These are phyloP conservation scores for Lasiosphaeria hispida DNA, from an alignment of 495 filamentous ascomycete genomes.

Conservation along the genomic window DNA sequence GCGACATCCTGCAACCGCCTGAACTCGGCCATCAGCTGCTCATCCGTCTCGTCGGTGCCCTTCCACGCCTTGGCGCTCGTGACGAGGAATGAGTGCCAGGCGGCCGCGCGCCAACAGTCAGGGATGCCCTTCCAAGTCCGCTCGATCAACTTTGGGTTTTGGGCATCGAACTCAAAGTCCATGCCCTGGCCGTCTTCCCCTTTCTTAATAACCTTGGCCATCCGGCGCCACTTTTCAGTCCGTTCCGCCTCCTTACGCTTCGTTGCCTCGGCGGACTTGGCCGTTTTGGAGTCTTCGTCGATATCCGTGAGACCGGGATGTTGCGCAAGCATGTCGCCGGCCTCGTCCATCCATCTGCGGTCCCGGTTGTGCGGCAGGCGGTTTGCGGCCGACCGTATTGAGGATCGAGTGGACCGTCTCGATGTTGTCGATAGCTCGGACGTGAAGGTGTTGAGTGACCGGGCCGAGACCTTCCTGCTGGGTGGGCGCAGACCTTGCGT, in stretches of 20 bases:
- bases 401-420: constrained; percentile 54
- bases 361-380: constrained; percentile 73
- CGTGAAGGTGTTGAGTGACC: constrained; percentile 50
- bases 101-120: constrained; percentile 88
- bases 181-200: constrained; percentile 66
- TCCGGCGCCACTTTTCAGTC: constrained; percentile 95
- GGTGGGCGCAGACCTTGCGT: constrained; percentile 35
- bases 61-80: constrained; percentile 67
- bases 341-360: constrained; percentile 75
- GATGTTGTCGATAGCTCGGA: constrained; percentile 52
- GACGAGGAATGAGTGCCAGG: constrained; percentile 94
- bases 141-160: constrained; percentile 80
- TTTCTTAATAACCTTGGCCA: constrained; percentile 70
- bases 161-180: constrained; percentile 85
- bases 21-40: constrained; percentile 67
- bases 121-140: constrained; percentile 98
- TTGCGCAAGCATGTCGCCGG: constrained; percentile 82
- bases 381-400: constrained; percentile 66
- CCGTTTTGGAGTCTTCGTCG: constrained; percentile 57
- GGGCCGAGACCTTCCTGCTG: constrained; percentile 50
- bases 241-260: constrained; percentile 80
- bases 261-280: constrained; percentile 54
- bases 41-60: constrained; percentile 57
- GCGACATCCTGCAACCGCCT: constrained; percentile 65
- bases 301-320: constrained; percentile 64